phyloP scores from a whole-genome alignment of 2,329 filamentous ascomycete species.

The Nothomitra cinnamomea region DNA sequence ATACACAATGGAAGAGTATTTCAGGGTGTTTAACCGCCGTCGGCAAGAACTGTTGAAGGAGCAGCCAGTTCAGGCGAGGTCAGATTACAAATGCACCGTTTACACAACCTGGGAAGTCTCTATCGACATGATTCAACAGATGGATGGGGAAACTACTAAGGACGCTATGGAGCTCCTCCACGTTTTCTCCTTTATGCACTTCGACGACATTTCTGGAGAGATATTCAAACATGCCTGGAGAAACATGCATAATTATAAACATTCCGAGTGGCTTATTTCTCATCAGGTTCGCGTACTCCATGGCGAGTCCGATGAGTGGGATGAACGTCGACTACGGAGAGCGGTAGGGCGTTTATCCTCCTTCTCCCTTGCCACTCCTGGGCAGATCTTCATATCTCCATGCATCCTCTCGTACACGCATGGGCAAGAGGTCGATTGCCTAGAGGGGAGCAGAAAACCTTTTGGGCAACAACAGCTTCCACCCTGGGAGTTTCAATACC shows the following conservation, averaged over 20 bases:
- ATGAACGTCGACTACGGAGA: slow-evolving; percentile 7
- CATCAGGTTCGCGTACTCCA: background rate
- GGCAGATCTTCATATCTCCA: background rate
- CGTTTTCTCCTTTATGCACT: slow-evolving; percentile 17
- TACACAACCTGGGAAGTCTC: slow-evolving; percentile 8
- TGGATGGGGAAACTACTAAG: background rate
- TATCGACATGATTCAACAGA: slow-evolving; percentile 11
- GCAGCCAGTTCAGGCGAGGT: background rate
- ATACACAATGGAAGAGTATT: slow-evolving; percentile 14
- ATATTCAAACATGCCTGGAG: slow-evolving; percentile 12
- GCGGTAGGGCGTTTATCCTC: slow-evolving; percentile 13
- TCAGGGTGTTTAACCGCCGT: slow-evolving; percentile 10
- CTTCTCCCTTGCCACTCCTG: slow-evolving; percentile 12
- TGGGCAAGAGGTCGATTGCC: slow-evolving; percentile 17
- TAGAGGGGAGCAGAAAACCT: slow-evolving; percentile 9
- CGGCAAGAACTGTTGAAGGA: slow-evolving; percentile 8
- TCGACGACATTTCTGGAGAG: slow-evolving; percentile 11
- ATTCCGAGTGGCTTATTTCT: background rate
- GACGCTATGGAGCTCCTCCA: slow-evolving; percentile 16
- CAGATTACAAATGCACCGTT: background rate
- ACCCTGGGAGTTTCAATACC: slow-evolving; percentile 11
- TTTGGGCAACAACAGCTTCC: slow-evolving; percentile 8
- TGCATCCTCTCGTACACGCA: slow-evolving; percentile 12
- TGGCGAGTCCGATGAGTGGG: background rate
- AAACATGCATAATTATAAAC: background rate